Percentiles rank a stretch among this genome's conserved stretches.
phyloP scores from a whole-genome alignment of 2,329 filamentous ascomycete genomes.

The Diaporthe helianthi region DNA sequence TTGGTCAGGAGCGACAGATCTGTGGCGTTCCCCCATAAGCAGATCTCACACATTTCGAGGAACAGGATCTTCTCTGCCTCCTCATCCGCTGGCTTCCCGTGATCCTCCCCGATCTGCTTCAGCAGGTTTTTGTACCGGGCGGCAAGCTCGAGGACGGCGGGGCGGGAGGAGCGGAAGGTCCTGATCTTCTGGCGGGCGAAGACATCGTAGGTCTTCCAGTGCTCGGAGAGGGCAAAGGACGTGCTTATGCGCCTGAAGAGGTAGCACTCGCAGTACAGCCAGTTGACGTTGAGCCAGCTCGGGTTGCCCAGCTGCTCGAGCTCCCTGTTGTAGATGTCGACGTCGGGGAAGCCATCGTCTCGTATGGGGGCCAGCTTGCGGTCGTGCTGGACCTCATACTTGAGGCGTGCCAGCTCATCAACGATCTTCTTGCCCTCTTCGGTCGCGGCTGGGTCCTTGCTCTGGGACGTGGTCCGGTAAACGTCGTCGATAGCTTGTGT shows the following conservation, averaged over 20 bases:
- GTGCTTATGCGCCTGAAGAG: constrained; percentile 86
- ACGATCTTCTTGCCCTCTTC: constrained; percentile 89
- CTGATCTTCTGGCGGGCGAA: constrained; percentile 89
- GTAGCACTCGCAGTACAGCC: constrained; percentile 95
- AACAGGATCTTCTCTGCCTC: constrained; percentile 82
- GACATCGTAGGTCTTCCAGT: constrained; percentile 92
- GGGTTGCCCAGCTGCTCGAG: constrained; percentile 75
- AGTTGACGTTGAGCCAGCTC: constrained; percentile 84
- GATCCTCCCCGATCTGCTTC: constrained; percentile 64
- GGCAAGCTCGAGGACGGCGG: constrained; percentile 60
- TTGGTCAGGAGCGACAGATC: constrained; percentile 91
- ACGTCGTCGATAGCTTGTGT: constrained; percentile 94
- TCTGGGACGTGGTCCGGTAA: constrained; percentile 73
- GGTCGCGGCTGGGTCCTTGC: constrained; percentile 67
- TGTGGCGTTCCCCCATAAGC: constrained; percentile 96
- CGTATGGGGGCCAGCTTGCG: constrained; percentile 74
- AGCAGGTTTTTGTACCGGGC: constrained; percentile 64
- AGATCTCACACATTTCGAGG: constrained; percentile 93
- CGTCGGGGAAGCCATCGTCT: constrained; percentile 79
- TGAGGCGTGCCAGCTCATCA: constrained; percentile 78
- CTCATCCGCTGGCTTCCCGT: constrained; percentile 61
- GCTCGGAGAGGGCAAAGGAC: constrained; percentile 75
- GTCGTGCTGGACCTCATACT: constrained; percentile 95
- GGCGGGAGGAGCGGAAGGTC: constrained; percentile 90
- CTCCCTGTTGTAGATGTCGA: constrained; percentile 85